Percentiles rank a stretch among this genome's conserved stretches.
These are phyloP conservation scores for Acanthamoeba healyi DNA, from an alignment of 208 protist species.

Conservation along the genomic window DNA sequence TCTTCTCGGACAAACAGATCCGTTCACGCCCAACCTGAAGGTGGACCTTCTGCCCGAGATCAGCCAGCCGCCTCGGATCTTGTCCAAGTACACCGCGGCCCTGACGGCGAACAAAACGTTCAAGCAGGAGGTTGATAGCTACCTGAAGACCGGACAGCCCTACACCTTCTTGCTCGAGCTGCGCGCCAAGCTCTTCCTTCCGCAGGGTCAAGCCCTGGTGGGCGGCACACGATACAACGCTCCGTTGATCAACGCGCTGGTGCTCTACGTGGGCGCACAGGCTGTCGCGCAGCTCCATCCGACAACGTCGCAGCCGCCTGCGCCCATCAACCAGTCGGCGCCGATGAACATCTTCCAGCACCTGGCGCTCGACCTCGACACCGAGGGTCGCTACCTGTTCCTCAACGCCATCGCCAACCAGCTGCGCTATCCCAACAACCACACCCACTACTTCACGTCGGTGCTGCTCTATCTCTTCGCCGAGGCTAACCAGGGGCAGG, in stretches of 20 bases:
- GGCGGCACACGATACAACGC: slow-evolving; percentile 92
- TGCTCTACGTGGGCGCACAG: slow-evolving; percentile 96
- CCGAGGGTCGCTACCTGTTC: slow-evolving; percentile 95
- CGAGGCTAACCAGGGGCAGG: slow-evolving; percentile 86
- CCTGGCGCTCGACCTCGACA: slow-evolving; percentile 94
- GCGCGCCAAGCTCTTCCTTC: slow-evolving; percentile 90
- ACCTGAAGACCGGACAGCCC: slow-evolving; percentile 93
- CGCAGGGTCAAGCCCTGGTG: slow-evolving; percentile 83
- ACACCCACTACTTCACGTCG: slow-evolving; percentile 99
- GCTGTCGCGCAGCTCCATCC: slow-evolving; percentile 85
- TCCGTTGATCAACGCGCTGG: slow-evolving; percentile 97
- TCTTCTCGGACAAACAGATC: slow-evolving; percentile 77
- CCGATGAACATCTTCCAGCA: slow-evolving; percentile 97
- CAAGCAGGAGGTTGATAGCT: slow-evolving; percentile 93
- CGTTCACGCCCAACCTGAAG: slow-evolving; percentile 94
- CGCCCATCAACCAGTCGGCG: slow-evolving; percentile 73
- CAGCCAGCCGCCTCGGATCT: slow-evolving; percentile 88
- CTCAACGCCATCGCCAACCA: slow-evolving; percentile 98
- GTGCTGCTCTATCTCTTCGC: slow-evolving; percentile 97
- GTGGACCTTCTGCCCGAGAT: slow-evolving; percentile 94
- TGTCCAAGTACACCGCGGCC: slow-evolving; percentile 85
- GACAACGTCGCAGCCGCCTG: background rate
- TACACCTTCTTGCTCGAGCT: slow-evolving; percentile 93
- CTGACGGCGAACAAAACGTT: slow-evolving; percentile 87
- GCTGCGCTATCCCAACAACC: slow-evolving; percentile 99